Percentiles rank a stretch among this genome's conserved stretches.
Conservation (phyloP, 371 early-diverging fungal genomes). For the Haplosporangium sp. region DNA sequence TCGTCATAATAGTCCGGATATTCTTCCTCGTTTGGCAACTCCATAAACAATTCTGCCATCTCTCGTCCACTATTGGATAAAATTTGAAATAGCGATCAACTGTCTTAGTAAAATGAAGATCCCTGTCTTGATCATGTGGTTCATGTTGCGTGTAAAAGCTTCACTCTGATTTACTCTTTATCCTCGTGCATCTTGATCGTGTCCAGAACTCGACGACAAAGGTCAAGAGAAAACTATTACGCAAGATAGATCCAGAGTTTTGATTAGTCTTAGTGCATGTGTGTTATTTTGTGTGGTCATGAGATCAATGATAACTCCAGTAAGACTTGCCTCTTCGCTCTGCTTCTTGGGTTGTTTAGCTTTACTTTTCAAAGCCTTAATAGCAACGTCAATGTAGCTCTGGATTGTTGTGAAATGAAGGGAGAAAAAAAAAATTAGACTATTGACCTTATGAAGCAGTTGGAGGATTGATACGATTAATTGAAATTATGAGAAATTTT, state of each 20-base stretch:
- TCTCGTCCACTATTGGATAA: conserved; percentile 63
- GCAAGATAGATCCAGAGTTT: background rate
- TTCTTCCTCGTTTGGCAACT: conserved; percentile 77
- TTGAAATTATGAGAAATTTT: background rate
- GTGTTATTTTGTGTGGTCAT: no score
- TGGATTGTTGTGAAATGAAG: background rate
- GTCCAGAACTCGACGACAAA: conserved; percentile 38
- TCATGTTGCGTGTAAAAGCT: background rate
- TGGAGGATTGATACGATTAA: no score
- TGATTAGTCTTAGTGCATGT: no score
- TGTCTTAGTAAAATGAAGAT: background rate
- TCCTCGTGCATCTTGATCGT: conserved; percentile 40
- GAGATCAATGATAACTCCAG: no score
- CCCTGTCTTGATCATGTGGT: no score
- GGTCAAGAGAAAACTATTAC: conserved; percentile 41
- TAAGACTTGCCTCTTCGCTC: conserved; percentile 16
- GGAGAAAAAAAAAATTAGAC: background rate
- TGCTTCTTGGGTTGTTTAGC: conserved; percentile 19
- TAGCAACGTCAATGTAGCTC: conserved; percentile 28
- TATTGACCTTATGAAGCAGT: no score
- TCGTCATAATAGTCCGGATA: conserved; percentile 94
- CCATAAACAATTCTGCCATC: conserved; percentile 82
- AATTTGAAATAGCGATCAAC: background rate
- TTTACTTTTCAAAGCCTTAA: conserved; percentile 19
- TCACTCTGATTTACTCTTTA: conserved; percentile 19